Evolutionary conservation across 2,329 filamentous ascomycete species (phyloP), one percentile per base, ranked within the genome.

Genomic region (Diaporthe caulivora): DNA sequence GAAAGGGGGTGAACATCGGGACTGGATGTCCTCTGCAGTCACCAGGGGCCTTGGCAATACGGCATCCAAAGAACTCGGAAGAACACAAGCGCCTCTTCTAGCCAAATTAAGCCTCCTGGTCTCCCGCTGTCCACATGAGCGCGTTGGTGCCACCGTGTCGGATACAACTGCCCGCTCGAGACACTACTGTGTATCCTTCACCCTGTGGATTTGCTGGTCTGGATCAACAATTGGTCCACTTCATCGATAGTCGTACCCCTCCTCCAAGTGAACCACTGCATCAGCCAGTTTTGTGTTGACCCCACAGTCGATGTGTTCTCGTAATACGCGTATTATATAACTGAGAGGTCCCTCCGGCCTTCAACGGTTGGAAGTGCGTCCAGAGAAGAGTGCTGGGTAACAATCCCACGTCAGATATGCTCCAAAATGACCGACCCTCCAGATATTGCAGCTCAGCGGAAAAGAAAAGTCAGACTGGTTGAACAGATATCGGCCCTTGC

Each of bases 281-380:
- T 21, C 40, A 44, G 24, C 40, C 58, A 62, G 58, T 29, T 31
- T 11, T 47, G 24, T 31, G 51, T 29, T 29, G 58, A 47, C 40
- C 18, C 58, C 40, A 62, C 37, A 40, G 13, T 40, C 29, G 40
- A 31, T 29, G 2, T 18, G 24, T 44, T 60, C 24, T 31, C 6
- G 24, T 31, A 62, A 62, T 62, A 62, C 58, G 58, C 58, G 58
- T 62, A 47, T 62, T 62, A 47, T n/a, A 31, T 21, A 47, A 18
- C n/a, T 47, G 10, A 15, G 17, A 62, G 7, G 6, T 15, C 40
- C 40, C 58, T 40, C 10, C 58, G 40, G 40, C 4, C 9, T 31
- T 29, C 24, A 18, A n/a, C 6, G 13, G 9, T 62, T 62, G 37
- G 24, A 21, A 29, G 0, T 13, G 17, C n/a, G 40, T 2, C 40